These are phyloP conservation scores for Apium graveolens DNA, from an alignment of 129 eudicot species.

Conservation along the genomic window DNA sequence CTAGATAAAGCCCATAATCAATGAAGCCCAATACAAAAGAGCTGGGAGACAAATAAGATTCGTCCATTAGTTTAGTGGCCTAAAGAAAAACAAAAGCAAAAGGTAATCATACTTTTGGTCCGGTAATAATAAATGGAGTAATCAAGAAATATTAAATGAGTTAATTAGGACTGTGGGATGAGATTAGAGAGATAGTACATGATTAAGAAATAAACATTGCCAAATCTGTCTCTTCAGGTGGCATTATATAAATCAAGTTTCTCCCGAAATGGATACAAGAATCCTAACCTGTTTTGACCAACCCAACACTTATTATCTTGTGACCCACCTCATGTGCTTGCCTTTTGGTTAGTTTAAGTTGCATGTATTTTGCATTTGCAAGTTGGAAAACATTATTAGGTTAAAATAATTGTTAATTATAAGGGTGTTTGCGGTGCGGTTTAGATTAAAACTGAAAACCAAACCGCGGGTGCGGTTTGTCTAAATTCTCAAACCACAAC, in stretches of 20 bases:
- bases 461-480: too few relatives aligned
- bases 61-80: background rate
- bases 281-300: slow-evolving; percentile 11
- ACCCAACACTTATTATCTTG: background rate
- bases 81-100: too few relatives aligned
- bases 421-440: too few relatives aligned
- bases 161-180: background rate
- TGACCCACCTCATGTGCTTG: background rate
- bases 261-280: slow-evolving; percentile 9
- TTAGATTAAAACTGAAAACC: too few relatives aligned
- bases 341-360: background rate
- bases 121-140: too few relatives aligned
- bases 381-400: background rate
- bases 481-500: too few relatives aligned
- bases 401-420: background rate
- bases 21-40: background rate
- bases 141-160: too few relatives aligned
- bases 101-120: too few relatives aligned
- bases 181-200: background rate
- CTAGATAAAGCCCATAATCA: too few relatives aligned
- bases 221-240: slow-evolving; percentile 2
- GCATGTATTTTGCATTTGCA: background rate
- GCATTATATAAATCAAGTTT: slow-evolving; percentile 7
- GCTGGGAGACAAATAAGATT: background rate
- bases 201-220: slow-evolving; percentile 5